Conservation (phyloP, 768 basidiomycete genomes). For the Daedaleopsis sinensis region DNA sequence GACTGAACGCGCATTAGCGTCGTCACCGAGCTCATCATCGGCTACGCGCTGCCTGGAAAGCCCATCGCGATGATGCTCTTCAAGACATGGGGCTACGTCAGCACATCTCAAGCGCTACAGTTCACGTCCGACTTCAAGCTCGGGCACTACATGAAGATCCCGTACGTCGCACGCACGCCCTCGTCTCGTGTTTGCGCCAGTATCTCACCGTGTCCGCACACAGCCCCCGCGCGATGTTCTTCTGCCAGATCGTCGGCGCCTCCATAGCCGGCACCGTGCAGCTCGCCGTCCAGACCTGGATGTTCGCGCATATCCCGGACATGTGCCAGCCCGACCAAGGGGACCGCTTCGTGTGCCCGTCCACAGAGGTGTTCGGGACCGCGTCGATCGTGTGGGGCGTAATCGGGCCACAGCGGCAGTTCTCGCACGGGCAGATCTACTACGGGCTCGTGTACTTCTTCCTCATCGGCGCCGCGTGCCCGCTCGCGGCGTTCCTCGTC, state of each 20-base stretch:
- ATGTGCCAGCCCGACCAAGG: slow-evolving; percentile 58
- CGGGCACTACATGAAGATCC: slow-evolving; percentile 72
- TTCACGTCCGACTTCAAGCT: slow-evolving; percentile 83
- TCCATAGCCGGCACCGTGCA: slow-evolving; percentile 72
- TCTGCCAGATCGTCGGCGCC: slow-evolving; percentile 66
- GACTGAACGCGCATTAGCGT: slow-evolving; percentile 44
- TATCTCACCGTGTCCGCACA: not conserved
- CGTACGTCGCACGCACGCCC: slow-evolving; percentile 33
- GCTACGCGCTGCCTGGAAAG: slow-evolving; percentile 76
- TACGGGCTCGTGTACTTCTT: slow-evolving; percentile 70
- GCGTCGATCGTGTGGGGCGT: slow-evolving; percentile 77
- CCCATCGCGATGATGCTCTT: slow-evolving; percentile 87
- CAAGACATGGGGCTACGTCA: slow-evolving; percentile 82
- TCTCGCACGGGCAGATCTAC: slow-evolving; percentile 59
- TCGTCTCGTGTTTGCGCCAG: not conserved
- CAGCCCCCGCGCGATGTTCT: slow-evolving; percentile 70
- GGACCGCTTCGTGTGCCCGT: slow-evolving; percentile 72
- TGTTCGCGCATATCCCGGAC: slow-evolving; percentile 68
- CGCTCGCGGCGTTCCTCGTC: slow-evolving; percentile 55
- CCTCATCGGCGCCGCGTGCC: slow-evolving; percentile 70
- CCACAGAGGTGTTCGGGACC: slow-evolving; percentile 74
- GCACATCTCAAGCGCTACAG: slow-evolving; percentile 64
- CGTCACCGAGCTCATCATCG: slow-evolving; percentile 80
- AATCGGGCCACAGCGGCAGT: slow-evolving; percentile 75
- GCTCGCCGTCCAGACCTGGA: slow-evolving; percentile 77